Base-by-base conservation (phyloP, 352 stramenopile species). In the Phytophthora sansomeana region DNA sequence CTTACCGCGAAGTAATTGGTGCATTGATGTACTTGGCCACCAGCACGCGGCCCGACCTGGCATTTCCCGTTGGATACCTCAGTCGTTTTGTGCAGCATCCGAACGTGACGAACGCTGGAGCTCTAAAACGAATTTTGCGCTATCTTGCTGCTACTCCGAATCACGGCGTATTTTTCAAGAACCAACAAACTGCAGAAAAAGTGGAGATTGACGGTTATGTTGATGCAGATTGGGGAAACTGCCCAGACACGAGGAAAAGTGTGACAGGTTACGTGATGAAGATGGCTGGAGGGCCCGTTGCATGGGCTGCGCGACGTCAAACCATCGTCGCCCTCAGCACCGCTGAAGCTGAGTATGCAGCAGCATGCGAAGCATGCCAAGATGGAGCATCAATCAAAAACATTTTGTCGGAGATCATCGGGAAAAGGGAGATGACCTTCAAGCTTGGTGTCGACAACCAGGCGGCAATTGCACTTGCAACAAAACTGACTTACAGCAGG, bases 1-100 rank as follows among this genome's bases (percentile, higher is more conserved):
- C 32, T 19, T 56, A 56, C 8, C 38, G 38, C n/a, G 61, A 41
- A 8, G 51, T 49, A 8, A 46, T 68, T 13, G 60, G 62, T 16
- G 59, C 49, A 54, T 32, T 67, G 14, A 67, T 75, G 67, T 72
- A 75, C 36, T 35, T 72, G 11, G 56, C 59, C 1, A 72, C 67
- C 13, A 56, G 50, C 19, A 71, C 48, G 19, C 67, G n/a, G 24
- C 46, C 55, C 3, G 67, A 71, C 14, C 30, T 71, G 1, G 62
- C 67, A 3, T 75, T 58, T 51, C 43, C 44, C 9, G 14, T 75
- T 4, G 61, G 56, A 8, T 54, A 49, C 11, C 10, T 72, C 3
- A 75, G n/a, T n/a, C n/a, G 67, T 32, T 63, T 62, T 13, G 54
- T 75, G 14, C 4, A 21, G n/a, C 2, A 33, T 19, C 26, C 26